These are phyloP conservation scores for Jatropha curcas DNA, from an alignment of 345 rosid species.

Conservation along the genomic window DNA sequence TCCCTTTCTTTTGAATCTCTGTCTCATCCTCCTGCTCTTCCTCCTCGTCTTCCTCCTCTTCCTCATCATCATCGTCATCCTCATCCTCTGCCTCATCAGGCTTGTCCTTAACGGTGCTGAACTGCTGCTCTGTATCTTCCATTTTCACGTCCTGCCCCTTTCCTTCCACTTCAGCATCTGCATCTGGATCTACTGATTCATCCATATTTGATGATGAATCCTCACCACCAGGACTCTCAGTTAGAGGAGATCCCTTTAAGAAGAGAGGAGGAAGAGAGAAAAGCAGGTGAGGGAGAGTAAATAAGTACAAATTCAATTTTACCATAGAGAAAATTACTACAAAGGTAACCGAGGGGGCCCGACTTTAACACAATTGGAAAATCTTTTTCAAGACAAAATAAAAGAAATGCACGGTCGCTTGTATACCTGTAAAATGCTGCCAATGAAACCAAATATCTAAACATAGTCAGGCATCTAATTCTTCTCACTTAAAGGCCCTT, in stretches of 20 bases:
- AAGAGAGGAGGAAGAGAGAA: background rate
- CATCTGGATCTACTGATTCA: conserved; percentile 62
- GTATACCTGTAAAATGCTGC: background rate
- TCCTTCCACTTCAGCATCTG: conserved; percentile 58
- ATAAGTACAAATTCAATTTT: background rate
- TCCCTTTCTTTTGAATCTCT: conserved; percentile 41
- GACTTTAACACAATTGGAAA: background rate
- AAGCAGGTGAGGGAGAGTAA: background rate
- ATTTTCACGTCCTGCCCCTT: conserved; percentile 43
- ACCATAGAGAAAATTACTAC: background rate
- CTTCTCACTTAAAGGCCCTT: background rate
- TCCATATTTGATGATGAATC: conserved; percentile 69
- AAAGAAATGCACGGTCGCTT: background rate
- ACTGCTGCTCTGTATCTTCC: conserved; percentile 43
- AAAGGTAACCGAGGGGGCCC: background rate
- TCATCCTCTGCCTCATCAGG: conserved; percentile 36
- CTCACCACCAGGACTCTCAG: conserved; percentile 64
- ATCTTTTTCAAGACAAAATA: background rate
- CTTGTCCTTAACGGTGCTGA: conserved; percentile 39
- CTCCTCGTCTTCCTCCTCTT: conserved; percentile 42
- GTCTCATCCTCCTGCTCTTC: conserved; percentile 48
- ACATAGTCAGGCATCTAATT: background rate
- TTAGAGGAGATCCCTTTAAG: conserved; percentile 60
- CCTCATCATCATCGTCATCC: conserved; percentile 37
- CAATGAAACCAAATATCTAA: background rate